These are phyloP conservation scores for Alternaria triticimaculans DNA, from an alignment of 2,329 filamentous ascomycete species.

Conservation along the genomic window DNA sequence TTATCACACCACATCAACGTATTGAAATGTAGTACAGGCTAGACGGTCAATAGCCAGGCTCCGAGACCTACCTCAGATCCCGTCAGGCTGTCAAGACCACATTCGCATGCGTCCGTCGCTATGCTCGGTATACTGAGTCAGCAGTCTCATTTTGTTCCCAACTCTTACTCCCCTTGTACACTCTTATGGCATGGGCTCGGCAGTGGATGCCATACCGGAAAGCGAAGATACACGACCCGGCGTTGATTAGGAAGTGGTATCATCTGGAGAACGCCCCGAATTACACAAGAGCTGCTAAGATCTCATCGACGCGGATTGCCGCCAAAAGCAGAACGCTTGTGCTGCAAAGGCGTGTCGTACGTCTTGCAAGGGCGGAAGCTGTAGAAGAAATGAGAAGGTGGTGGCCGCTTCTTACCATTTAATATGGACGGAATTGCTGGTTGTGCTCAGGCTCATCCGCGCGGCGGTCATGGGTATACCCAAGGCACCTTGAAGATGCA, in stretches of 20 bases:
- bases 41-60: background rate
- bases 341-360: background rate
- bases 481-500: background rate
- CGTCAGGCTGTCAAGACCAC: background rate
- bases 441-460: background rate
- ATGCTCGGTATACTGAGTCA: background rate
- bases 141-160: background rate
- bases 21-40: constrained; percentile 1
- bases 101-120: background rate
- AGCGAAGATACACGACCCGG: background rate
- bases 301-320: background rate
- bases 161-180: background rate
- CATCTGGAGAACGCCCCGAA: background rate
- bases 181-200: background rate
- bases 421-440: background rate
- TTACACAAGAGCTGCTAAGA: background rate
- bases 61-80: background rate
- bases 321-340: background rate
- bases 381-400: background rate
- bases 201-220: background rate
- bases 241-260: background rate
- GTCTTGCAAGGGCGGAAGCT: background rate
- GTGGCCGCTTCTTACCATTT: background rate
- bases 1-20: background rate
- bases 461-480: background rate